These are phyloP conservation scores for Xanthoconium purpureum DNA, from an alignment of 768 basidiomycete genomes.

Conservation along the genomic window DNA sequence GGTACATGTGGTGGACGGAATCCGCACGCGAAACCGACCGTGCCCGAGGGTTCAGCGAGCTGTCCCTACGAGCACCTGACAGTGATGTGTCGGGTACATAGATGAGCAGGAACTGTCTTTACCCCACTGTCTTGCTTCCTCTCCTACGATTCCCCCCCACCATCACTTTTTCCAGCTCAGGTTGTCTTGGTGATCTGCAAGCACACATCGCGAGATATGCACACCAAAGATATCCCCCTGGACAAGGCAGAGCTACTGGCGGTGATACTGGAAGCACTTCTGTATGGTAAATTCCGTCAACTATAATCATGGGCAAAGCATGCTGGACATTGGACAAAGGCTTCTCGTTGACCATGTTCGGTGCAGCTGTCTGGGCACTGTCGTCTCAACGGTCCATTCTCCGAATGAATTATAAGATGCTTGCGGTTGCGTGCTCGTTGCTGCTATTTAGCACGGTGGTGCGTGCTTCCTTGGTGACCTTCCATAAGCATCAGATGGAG, in stretches of 20 bases:
- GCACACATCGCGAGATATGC: conserved; percentile 2
- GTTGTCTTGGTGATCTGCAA: neutral
- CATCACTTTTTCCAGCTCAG: neutral
- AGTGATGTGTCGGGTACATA: neutral
- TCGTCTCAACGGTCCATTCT: neutral
- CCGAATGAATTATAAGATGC: conserved; percentile 19
- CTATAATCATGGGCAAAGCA: neutral
- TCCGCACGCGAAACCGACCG: neutral
- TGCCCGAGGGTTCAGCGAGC: neutral
- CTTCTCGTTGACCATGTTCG: conserved; percentile 36
- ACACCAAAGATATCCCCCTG: neutral
- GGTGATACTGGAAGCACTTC: conserved; percentile 13
- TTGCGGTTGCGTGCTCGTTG: conserved; percentile 24
- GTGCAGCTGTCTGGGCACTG: conserved; percentile 28
- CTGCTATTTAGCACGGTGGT: conserved; percentile 32
- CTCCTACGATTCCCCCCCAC: neutral
- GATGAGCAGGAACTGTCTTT: too few species aligned
- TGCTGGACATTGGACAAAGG: conserved; percentile 16
- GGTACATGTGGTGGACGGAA: neutral
- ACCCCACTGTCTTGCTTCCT: too few species aligned
- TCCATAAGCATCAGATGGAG: too few species aligned
- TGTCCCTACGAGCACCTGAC: neutral
- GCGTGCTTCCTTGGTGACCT: neutral
- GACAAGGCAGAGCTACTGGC: conserved; percentile 23
- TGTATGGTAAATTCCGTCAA: conserved; percentile 15